These are phyloP conservation scores for Zoysia matrella DNA, from an alignment of 202 grass and related monocot genomes.

Conservation along the genomic window DNA sequence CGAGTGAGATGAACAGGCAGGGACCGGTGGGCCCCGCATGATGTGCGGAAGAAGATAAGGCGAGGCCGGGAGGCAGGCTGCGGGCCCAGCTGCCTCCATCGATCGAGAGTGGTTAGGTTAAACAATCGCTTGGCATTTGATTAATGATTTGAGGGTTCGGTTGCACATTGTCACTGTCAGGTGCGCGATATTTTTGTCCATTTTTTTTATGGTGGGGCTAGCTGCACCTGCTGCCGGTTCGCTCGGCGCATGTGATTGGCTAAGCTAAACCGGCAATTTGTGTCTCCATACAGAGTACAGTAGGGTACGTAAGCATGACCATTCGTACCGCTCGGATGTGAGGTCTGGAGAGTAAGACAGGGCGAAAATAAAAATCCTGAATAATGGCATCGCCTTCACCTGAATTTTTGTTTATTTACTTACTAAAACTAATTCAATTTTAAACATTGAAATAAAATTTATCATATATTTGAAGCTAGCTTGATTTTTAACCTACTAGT, in stretches of 20 bases:
- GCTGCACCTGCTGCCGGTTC: slow-evolving; percentile 1
- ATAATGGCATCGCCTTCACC: no score
- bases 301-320: neutral
- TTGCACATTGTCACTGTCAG: slow-evolving; percentile 36
- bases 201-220: neutral
- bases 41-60: slow-evolving; percentile 46
- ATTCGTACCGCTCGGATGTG: neutral
- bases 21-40: slow-evolving; percentile 32
- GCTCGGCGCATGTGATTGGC: slow-evolving; percentile 22
- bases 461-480: no score
- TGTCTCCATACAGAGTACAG: neutral
- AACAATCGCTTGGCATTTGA: neutral
- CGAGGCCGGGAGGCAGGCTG: neutral
- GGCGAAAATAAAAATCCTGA: no score
- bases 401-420: no score
- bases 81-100: slow-evolving; percentile 22
- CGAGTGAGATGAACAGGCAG: neutral
- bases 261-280: neutral
- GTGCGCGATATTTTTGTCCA: neutral
- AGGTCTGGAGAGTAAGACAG: neutral
- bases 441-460: no score
- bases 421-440: no score
- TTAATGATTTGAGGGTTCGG: slow-evolving; percentile 8
- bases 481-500: no score
- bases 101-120: slow-evolving; percentile 24